A percentile compares a stretch with the other conserved stretches of the same genome.
Evolutionary conservation across 1,284 basidiomycete genomes (phyloP).

Genomic region (Cutaneotrichosporon cyanovorans): DNA sequence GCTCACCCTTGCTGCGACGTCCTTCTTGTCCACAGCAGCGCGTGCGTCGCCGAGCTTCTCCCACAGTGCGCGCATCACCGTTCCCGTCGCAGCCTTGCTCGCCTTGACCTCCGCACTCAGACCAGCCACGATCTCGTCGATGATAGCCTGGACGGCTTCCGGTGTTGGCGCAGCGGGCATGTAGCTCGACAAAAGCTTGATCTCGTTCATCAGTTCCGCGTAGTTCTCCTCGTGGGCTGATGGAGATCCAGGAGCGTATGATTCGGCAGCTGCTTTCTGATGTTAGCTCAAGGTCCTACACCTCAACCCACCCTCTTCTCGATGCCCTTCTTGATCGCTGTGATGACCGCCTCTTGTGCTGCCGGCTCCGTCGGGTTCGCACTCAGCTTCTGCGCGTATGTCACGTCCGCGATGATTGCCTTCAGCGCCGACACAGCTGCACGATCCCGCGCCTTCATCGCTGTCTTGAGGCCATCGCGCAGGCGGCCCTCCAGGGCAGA

Average conservation of each 20-base stretch:
- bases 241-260: slow-evolving; percentile 31
- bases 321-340: slow-evolving; percentile 34
- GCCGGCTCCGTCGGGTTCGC: slow-evolving; percentile 32
- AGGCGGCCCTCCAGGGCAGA: slow-evolving; percentile 25
- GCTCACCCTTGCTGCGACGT: slow-evolving; percentile 33
- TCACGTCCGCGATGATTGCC: slow-evolving; percentile 40
- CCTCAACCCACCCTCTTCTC: slow-evolving; percentile 30
- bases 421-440: slow-evolving; percentile 32
- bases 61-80: slow-evolving; percentile 37
- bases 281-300: neutral
- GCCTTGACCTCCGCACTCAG: slow-evolving; percentile 21
- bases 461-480: slow-evolving; percentile 39
- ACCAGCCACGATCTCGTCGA: slow-evolving; percentile 28
- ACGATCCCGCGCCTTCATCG: slow-evolving; percentile 41
- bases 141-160: slow-evolving; percentile 24
- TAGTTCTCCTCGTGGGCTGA: slow-evolving; percentile 33
- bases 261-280: slow-evolving; percentile 31
- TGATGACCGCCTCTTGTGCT: slow-evolving; percentile 29
- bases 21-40: slow-evolving; percentile 38
- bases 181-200: slow-evolving; percentile 29
- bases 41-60: slow-evolving; percentile 36
- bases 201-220: slow-evolving; percentile 27
- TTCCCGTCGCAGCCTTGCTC: slow-evolving; percentile 29
- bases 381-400: slow-evolving; percentile 32
- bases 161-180: slow-evolving; percentile 31